Evolutionary conservation across 2,329 filamentous ascomycete species (phyloP), one percentile per base, ranked within the genome.

Genomic region (Aspergillus ochraceoroseus): DNA sequence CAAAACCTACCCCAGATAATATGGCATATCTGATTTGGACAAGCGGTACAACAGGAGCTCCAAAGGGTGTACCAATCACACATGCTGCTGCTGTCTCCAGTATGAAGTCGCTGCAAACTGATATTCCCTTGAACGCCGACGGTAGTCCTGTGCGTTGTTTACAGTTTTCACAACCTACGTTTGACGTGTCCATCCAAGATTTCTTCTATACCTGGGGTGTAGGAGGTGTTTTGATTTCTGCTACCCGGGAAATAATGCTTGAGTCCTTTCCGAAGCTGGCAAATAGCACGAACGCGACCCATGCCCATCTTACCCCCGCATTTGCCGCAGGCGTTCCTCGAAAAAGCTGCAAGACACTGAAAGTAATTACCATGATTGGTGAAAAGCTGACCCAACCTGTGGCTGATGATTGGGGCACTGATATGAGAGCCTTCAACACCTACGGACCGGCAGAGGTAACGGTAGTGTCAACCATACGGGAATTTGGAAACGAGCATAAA

Each of bases 11-110:
- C 28, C 39, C 52, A 14, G 33, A 47, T 22, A 49, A 33, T 37
- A 56, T 55, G 29, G 60, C 59, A 2, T 66, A 67, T 38, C 45
- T 70, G n/a, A 65, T 70, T 20, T 67, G 60, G 58, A 67, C 60
- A 4, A 61, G 56, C 41, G 62, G 62, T 2, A 64, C 61, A 6
- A 64, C 62, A 7, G 62, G 64, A 6, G 53, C 56, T 12, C 64
- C 65, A 1, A 68, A 67, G 39, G 64, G 62, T 14, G 64, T 68
- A 5, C 59, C 60, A 1, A 63, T 67, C 17, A 56, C 47, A 4
- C 63, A 67, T 43, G 48, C 41, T n/a, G 60, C 65, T 13, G 66
- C 57, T 2, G 56, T 63, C 2, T 53, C 55, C 2, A 59, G 62
- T 41, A 65, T 67, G 58, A 56, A 49, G 11, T 59, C 65, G 12